Percentiles rank a stretch among this genome's conserved stretches.
Evolutionary conservation across 768 basidiomycete species (phyloP).

Genomic region (Coprinellus aureogranulatus): DNA sequence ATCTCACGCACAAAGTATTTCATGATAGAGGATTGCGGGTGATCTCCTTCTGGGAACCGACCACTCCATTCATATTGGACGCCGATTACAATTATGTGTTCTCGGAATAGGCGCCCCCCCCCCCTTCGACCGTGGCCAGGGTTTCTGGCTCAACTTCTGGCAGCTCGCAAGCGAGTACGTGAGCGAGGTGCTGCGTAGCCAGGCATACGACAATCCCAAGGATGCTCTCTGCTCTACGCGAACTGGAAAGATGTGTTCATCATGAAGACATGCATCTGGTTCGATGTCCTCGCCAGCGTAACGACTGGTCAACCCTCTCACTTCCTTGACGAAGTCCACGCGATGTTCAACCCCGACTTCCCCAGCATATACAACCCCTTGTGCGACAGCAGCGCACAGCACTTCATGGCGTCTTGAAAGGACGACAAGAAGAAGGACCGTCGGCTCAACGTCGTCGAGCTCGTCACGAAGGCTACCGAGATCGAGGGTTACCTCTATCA

Average conservation of each 20-base stretch:
- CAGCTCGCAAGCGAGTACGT: slow-evolving; percentile 59
- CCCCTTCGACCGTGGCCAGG: slow-evolving; percentile 75
- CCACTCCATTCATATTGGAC: too few relatives aligned
- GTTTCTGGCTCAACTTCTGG: slow-evolving; percentile 69
- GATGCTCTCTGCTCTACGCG: slow-evolving; percentile 43
- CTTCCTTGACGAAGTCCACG: slow-evolving; percentile 54
- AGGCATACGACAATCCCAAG: slow-evolving; percentile 32
- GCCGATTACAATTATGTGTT: too few relatives aligned
- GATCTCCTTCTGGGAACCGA: too few relatives aligned
- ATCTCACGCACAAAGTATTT: too few relatives aligned
- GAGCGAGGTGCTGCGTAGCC: slow-evolving; percentile 40
- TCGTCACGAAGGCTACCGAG: slow-evolving; percentile 50
- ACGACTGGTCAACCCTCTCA: slow-evolving; percentile 59
- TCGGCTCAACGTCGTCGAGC: slow-evolving; percentile 55
- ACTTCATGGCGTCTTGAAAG: slow-evolving; percentile 80
- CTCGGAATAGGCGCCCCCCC: too few relatives aligned
- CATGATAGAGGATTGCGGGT: too few relatives aligned
- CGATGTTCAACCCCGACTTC: slow-evolving; percentile 50
- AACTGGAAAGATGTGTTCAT: slow-evolving; percentile 62
- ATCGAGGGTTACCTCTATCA: slow-evolving; percentile 44
- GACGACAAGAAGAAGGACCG: slow-evolving; percentile 34
- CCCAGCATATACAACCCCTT: slow-evolving; percentile 37
- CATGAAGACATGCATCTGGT: slow-evolving; percentile 83
- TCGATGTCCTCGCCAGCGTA: slow-evolving; percentile 77
- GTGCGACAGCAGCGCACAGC: slow-evolving; percentile 26